Conservation (phyloP, 2,329 filamentous ascomycete species). For the Fusarium sp. region DNA sequence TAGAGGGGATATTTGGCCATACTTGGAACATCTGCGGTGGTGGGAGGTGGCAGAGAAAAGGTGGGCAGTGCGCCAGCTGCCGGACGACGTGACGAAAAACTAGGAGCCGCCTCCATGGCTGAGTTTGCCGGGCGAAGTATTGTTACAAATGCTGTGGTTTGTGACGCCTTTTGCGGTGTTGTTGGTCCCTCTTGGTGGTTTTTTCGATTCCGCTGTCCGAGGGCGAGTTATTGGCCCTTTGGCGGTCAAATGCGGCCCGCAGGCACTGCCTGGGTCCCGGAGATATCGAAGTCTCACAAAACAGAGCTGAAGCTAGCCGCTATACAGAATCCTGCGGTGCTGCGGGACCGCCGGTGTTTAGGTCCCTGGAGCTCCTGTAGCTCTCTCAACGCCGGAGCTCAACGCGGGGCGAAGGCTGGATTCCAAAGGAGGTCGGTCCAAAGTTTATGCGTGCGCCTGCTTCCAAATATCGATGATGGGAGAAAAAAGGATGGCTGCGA, state of each 20-base stretch:
- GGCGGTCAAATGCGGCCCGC: too few species aligned
- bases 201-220: neutral
- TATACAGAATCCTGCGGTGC: too few species aligned
- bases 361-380: too few species aligned
- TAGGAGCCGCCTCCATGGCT: slow-evolving; percentile 50
- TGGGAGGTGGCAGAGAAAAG: slow-evolving; percentile 56
- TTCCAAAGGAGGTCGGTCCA: neutral
- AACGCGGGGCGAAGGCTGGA: too few species aligned
- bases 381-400: too few species aligned
- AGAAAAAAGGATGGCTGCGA: slow-evolving; percentile 13
- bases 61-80: slow-evolving; percentile 54
- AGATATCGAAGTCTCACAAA: too few species aligned
- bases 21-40: slow-evolving; percentile 56
- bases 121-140: slow-evolving; percentile 5
- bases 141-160: neutral
- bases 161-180: neutral
- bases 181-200: neutral
- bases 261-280: too few species aligned
- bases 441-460: neutral
- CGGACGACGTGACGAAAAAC: slow-evolving; percentile 55
- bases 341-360: too few species aligned
- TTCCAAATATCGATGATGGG: slow-evolving; percentile 14
- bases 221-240: too few species aligned
- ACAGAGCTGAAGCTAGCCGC: too few species aligned
- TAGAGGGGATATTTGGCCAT: slow-evolving; percentile 49